Evolutionary conservation across 768 basidiomycete genomes (phyloP), one percentile per base, ranked within the genome.

Genomic region (Tulasnella sp.): DNA sequence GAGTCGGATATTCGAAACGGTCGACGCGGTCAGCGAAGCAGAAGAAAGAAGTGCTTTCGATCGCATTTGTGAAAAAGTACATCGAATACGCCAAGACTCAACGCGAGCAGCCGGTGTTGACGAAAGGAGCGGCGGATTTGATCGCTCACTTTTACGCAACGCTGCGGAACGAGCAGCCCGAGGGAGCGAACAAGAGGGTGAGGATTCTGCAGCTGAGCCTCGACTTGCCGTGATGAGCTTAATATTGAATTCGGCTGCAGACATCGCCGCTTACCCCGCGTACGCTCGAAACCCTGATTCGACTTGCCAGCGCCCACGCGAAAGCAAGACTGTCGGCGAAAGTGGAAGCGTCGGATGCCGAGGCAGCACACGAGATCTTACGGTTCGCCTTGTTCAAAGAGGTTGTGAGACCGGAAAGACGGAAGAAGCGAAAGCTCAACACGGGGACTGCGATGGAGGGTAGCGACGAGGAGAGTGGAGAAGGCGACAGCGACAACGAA

Each of bases 311-410:
- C 19, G 97, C 97, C 0, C 97, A 99, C 80, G 97, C 97, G 62
- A 99, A 99, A 80, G 88, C 94, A 17, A 89, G 96, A 22, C 84
- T 99, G 9, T 95, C 95, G 8, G 73, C 86, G 59, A 91, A 91
- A 75, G 92, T 99, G 12, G 88, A 92, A 77, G 86, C 90, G 78
- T 82, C 83, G 2, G 97, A 99, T 81, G 95, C 97, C 19, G 85
- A 84, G 76, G 89, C 90, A 47, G 97, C 97, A 2, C 95, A 99
- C 79, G 90, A 90, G 77, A 96, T 98, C 78, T 89, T 99, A 80
- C 90, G 95, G 26, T 99, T 94, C 80, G 97, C 97, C 5, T 86
- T 99, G 39, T 99, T 95, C 87, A 96, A 95, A 78, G 96, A 99
- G 80, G 96, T 99, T 19, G 86, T 92, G 62, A 93, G 91, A 79